A percentile compares a stretch with the other conserved stretches of the same genome.
phyloP scores from a whole-genome alignment of 495 filamentous ascomycete species.

The Neurospora sp. region DNA sequence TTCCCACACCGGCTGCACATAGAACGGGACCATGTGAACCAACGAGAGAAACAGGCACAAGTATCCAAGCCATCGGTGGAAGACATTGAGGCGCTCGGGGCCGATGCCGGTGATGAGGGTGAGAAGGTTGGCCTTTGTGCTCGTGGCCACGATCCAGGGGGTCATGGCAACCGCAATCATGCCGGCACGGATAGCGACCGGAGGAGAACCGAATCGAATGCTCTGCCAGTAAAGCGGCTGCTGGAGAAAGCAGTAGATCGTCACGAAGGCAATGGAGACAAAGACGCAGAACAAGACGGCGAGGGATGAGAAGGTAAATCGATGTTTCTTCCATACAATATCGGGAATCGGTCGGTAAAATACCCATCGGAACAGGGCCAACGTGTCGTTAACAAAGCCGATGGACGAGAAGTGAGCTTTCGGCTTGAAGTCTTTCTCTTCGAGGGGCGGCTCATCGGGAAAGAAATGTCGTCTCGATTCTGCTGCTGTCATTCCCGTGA shows the following conservation, averaged over 20 bases:
- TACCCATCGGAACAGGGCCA: slow-evolving; percentile 71
- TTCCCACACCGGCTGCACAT: slow-evolving; percentile 78
- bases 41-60: slow-evolving; percentile 74
- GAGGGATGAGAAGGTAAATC: slow-evolving; percentile 67
- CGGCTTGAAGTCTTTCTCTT: slow-evolving; percentile 44
- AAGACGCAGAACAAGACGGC: slow-evolving; percentile 55
- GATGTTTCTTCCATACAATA: slow-evolving; percentile 48
- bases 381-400: slow-evolving; percentile 57
- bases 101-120: slow-evolving; percentile 81
- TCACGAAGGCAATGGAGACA: slow-evolving; percentile 57
- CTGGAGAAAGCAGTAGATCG: slow-evolving; percentile 72
- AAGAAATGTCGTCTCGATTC: slow-evolving; percentile 57
- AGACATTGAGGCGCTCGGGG: slow-evolving; percentile 82
- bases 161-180: slow-evolving; percentile 93
- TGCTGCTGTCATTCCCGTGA: slow-evolving; percentile 49
- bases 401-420: slow-evolving; percentile 63
- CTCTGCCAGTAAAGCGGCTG: slow-evolving; percentile 78
- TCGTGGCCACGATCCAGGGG: slow-evolving; percentile 83
- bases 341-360: slow-evolving; percentile 78
- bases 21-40: slow-evolving; percentile 81
- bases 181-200: slow-evolving; percentile 77
- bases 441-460: slow-evolving; percentile 39
- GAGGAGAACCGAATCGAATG: slow-evolving; percentile 77
- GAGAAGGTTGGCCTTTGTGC: slow-evolving; percentile 85
- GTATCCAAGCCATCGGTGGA: slow-evolving; percentile 91